These are phyloP conservation scores for Lipomyces mesembrius DNA, from an alignment of 805 yeast species.

Conservation along the genomic window DNA sequence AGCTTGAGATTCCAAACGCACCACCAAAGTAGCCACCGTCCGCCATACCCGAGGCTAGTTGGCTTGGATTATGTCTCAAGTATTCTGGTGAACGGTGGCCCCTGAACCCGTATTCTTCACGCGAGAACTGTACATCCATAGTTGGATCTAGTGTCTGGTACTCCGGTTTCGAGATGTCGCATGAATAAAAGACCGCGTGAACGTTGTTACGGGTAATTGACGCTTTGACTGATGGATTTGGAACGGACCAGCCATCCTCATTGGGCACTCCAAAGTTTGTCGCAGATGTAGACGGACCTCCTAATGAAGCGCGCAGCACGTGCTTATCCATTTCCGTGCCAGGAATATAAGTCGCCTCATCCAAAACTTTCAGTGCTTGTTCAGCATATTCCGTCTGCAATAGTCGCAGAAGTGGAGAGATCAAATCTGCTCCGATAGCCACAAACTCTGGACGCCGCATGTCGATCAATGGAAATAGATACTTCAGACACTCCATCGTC, in stretches of 20 bases:
- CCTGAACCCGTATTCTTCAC: conserved; percentile 48
- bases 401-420: conserved; percentile 84
- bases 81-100: conserved; percentile 6
- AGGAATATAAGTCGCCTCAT: conserved; percentile 80
- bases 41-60: conserved; percentile 21
- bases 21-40: conserved; percentile 34
- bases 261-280: conserved; percentile 94
- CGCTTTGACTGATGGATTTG: conserved; percentile 91
- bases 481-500: conserved; percentile 73
- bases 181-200: conserved; percentile 91
- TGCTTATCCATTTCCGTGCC: conserved; percentile 91
- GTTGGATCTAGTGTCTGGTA: conserved; percentile 37
- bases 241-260: conserved; percentile 95
- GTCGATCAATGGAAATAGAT: conserved; percentile 77
- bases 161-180: conserved; percentile 52
- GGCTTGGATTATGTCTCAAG: conserved; percentile 7
- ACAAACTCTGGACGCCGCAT: conserved; percentile 75
- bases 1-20: conserved; percentile 20
- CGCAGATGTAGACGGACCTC: conserved; percentile 77
- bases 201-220: conserved; percentile 89
- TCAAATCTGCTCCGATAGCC: conserved; percentile 93
- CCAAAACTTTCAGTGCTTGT: conserved; percentile 86
- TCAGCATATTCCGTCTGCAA: conserved; percentile 84
- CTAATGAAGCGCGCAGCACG: conserved; percentile 87
- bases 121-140: conserved; percentile 43